Evolutionary conservation across 192 early-diverging fungal species (phyloP), one percentile per base, ranked within the genome.

Genomic region (Linnemannia hyalina): DNA sequence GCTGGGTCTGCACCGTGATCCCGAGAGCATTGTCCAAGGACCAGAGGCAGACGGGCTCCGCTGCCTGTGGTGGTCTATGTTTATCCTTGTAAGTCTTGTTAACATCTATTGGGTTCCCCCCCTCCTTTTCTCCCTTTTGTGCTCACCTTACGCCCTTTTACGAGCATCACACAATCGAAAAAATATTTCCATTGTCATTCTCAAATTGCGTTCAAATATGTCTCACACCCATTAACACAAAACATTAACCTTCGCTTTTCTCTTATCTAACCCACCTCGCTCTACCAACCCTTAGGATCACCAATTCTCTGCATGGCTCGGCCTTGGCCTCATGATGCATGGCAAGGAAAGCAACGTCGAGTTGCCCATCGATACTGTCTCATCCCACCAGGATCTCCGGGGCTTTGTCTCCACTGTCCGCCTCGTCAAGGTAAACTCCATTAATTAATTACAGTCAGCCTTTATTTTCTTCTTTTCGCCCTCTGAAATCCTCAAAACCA

Each of bases 1-100:
- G 69, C 72, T 89, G 23, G 86, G 86, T 36, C 82, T 89, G 32
- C 71, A 89, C 70, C 82, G 86, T 23, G 84, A 86, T 55, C 84
- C 84, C 16, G 84, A 86, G 52, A 81, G 44, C 68, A 81, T 86
- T 18, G 76, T 75, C 49, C 73, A 46, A 68, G 83, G 83, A 0
- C 78, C 83, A 3, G 83, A 80, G 23, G 84, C 80, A 1, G 84
- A 86, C 63, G 79, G 74, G 15, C 84, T 86, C n/a, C 75, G 84
- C 18, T 86, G 70, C 73, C 72, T 86, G 16, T 86, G 84, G 84
- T 86, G 84, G 84, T 86, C 84, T 46, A 81, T 86, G 84, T 86
- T 86, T 76, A 80, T 86, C 36, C 40, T 86, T 36, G 84, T 86
- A 86, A 40, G 83, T 70, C 20, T 5, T 35, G 38, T 47, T 20